phyloP scores from a whole-genome alignment of 208 protist genomes.

The Balamuthia mandrillaris region DNA sequence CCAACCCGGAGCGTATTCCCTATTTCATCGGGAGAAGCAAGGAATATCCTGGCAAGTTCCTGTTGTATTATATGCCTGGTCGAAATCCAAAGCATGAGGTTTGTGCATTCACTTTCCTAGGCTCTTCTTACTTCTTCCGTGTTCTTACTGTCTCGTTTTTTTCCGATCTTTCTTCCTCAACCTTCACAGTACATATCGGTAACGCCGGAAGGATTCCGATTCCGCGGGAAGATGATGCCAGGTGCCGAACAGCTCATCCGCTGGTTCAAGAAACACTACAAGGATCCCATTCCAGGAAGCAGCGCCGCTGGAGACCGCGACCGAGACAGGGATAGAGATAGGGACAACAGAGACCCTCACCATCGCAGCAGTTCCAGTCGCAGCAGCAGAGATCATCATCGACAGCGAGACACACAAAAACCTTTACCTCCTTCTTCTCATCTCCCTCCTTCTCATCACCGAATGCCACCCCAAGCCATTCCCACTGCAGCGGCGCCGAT shows the following conservation, averaged over 20 bases:
- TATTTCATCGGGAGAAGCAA: not conserved
- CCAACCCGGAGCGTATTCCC: not conserved
- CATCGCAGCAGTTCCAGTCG: not conserved
- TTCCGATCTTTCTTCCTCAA: not conserved
- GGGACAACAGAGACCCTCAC: no score
- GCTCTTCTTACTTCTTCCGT: not conserved
- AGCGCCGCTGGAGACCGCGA: no score
- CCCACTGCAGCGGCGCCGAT: no score
- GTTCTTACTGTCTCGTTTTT: not conserved
- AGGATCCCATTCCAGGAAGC: not conserved
- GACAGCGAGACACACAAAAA: no score
- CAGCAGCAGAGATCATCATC: not conserved
- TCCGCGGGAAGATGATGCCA: not conserved
- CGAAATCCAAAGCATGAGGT: not conserved
- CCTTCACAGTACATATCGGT: not conserved
- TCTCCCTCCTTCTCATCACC: no score
- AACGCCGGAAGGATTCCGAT: not conserved
- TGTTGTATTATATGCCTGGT: not conserved
- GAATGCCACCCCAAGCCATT: no score
- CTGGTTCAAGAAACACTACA: conserved; percentile 3
- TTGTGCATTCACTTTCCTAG: not conserved
- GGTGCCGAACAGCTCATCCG: not conserved
- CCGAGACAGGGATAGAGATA: no score
- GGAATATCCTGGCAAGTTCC: not conserved
- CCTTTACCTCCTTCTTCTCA: no score